These are phyloP conservation scores for Fusarium cicatricum DNA, from an alignment of 2,329 filamentous ascomycete genomes.

Conservation along the genomic window DNA sequence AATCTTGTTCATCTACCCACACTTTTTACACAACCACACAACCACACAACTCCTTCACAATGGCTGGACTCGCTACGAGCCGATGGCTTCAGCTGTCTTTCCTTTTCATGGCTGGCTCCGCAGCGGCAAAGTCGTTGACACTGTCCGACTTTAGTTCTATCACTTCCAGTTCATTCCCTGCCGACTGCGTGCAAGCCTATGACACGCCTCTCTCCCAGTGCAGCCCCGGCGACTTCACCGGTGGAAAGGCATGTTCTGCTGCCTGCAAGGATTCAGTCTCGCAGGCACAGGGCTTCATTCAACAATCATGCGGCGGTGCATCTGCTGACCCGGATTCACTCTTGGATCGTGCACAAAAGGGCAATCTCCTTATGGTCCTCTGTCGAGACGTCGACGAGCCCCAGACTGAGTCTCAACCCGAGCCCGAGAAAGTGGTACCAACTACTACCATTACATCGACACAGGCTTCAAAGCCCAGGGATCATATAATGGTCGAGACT, in stretches of 20 bases:
- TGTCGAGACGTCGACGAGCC: slow-evolving; percentile 41
- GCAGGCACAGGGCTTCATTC: slow-evolving; percentile 42
- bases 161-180: slow-evolving; percentile 46
- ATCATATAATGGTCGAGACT: slow-evolving; percentile 32
- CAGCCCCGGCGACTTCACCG: slow-evolving; percentile 47
- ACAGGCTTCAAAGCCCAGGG: slow-evolving; percentile 12
- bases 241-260: slow-evolving; percentile 48
- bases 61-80: slow-evolving; percentile 26
- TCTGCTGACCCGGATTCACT: slow-evolving; percentile 44
- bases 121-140: slow-evolving; percentile 38
- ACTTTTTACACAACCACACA: neutral
- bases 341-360: slow-evolving; percentile 48
- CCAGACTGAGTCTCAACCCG: slow-evolving; percentile 18
- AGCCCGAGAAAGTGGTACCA: slow-evolving; percentile 6
- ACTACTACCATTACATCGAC: slow-evolving; percentile 11
- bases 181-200: slow-evolving; percentile 53
- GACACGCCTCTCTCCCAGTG: slow-evolving; percentile 52
- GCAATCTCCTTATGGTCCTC: slow-evolving; percentile 48
- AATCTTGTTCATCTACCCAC: neutral
- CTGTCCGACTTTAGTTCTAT: slow-evolving; percentile 54
- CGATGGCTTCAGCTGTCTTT: slow-evolving; percentile 38
- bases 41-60: slow-evolving; percentile 11
- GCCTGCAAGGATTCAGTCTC: slow-evolving; percentile 46
- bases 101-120: slow-evolving; percentile 36
- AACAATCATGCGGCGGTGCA: slow-evolving; percentile 40